Evolutionary conservation across 73 alveolate genomes (phyloP), one percentile per base, ranked within the genome.

Genomic region (Breviolum minutum): DNA sequence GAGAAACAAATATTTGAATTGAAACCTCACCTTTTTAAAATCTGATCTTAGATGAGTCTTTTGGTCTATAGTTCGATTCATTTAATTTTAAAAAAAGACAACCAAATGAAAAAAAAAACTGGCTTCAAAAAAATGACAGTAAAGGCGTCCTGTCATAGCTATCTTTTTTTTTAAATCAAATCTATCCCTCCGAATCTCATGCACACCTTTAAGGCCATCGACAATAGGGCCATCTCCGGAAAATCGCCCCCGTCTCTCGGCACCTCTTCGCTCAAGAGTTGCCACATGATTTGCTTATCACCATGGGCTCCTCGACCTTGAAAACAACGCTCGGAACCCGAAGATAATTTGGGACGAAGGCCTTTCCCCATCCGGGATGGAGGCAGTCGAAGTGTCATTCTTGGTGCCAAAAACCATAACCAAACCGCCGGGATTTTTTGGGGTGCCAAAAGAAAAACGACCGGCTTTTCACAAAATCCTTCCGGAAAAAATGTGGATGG

Each of bases 261-360:
- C 76, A 74, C 98, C 98, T 92, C 98, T 80, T 92, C 98, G 9
- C 48, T 62, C 81, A 92, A 90, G 32, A 92, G 80, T 80, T 61
- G 98, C 98, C 98, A 92, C 80, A 92, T 68, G 79, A 92, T 76
- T 66, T 92, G 91, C 81, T 92, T 92, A 80, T 92, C 98, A 8
- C 90, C 81, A 48, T 76, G 98, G 0, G 98, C 98, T 6, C 98
- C 98, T 14, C 98, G 76, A 8, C 98, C 97, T 90, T n/a, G 69
- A 7, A n/a, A 20, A n/a, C n/a, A n/a, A n/a, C n/a, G n/a, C n/a
- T n/a, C n/a, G n/a, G n/a, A n/a, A n/a, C n/a, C n/a, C n/a, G n/a
- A n/a, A n/a, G n/a, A n/a, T n/a, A n/a, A n/a, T n/a, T n/a, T n/a
- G n/a, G n/a, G n/a, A n/a, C n/a, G n/a, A n/a, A n/a, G n/a, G n/a